A percentile compares a stretch with the other conserved stretches of the same genome.
phyloP scores from a whole-genome alignment of 345 rosid genomes.

The Hypericum androsaemum region DNA sequence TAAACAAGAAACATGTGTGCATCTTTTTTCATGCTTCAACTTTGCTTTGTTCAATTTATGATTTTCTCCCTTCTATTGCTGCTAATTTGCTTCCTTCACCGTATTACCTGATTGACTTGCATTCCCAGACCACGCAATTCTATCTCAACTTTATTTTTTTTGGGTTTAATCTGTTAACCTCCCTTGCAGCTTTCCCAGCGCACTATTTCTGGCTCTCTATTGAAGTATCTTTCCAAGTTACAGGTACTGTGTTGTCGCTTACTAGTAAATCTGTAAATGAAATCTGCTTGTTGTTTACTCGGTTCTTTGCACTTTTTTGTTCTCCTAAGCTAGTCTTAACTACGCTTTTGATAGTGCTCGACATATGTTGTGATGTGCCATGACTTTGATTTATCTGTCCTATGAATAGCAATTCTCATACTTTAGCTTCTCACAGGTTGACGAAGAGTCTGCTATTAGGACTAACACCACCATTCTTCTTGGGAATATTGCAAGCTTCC shows the following conservation, averaged over 20 bases:
- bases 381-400: neutral
- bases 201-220: slow-evolving; percentile 77
- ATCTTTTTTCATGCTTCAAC: no score
- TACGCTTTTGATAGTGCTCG: no score
- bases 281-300: neutral
- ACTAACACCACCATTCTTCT: slow-evolving; percentile 96
- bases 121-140: neutral
- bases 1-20: no score
- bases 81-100: no score
- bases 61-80: no score
- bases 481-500: slow-evolving; percentile 81
- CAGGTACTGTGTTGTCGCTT: slow-evolving; percentile 43
- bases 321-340: neutral
- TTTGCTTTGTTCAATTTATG: no score
- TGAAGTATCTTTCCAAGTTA: slow-evolving; percentile 89
- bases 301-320: slow-evolving; percentile 5
- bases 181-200: slow-evolving; percentile 87
- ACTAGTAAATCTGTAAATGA: slow-evolving; percentile 1
- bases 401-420: slow-evolving; percentile 8
- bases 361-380: no score
- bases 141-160: slow-evolving; percentile 16
- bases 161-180: slow-evolving; percentile 7
- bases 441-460: slow-evolving; percentile 97
- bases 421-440: slow-evolving; percentile 51
- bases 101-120: neutral